A percentile compares a stretch with the other conserved stretches of the same genome.
Conservation (phyloP, 805 yeast species). For the Ogataea methylovora region DNA sequence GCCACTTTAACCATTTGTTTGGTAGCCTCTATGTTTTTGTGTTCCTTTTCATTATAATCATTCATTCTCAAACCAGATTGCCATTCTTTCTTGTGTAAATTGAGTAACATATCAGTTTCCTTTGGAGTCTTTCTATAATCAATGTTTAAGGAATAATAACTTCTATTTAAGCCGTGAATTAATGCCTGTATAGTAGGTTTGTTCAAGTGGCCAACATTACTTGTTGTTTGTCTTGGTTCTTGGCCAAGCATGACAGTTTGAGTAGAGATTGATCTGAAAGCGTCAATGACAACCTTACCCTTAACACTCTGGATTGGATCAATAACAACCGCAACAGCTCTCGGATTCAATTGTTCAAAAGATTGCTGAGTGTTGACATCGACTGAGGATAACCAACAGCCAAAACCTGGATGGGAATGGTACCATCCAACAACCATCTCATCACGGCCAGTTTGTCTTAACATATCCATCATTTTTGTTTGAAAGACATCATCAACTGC, state of each 20-base stretch:
- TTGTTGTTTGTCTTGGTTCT: slow-evolving; percentile 96
- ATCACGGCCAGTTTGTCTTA: slow-evolving; percentile 97
- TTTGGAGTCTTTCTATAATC: slow-evolving; percentile 88
- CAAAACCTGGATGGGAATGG: slow-evolving; percentile 98
- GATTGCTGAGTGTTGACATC: slow-evolving; percentile 98
- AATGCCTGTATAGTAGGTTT: slow-evolving; percentile 96
- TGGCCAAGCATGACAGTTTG: slow-evolving; percentile 88
- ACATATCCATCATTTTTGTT: slow-evolving; percentile 99
- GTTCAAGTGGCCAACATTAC: slow-evolving; percentile 89
- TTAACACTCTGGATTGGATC: slow-evolving; percentile 98
- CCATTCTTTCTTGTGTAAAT: slow-evolving; percentile 94
- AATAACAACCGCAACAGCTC: slow-evolving; percentile 97
- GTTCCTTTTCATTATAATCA: slow-evolving; percentile 73
- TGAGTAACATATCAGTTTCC: slow-evolving; percentile 90
- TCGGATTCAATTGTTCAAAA: slow-evolving; percentile 87
- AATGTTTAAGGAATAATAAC: slow-evolving; percentile 90
- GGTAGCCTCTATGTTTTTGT: slow-evolving; percentile 63
- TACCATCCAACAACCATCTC: slow-evolving; percentile 99
- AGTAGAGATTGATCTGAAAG: slow-evolving; percentile 89
- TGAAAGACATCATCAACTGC: slow-evolving; percentile 99
- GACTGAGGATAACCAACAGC: slow-evolving; percentile 98
- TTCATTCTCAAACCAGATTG: slow-evolving; percentile 78
- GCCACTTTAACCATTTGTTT: slow-evolving; percentile 84
- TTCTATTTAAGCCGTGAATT: slow-evolving; percentile 95
- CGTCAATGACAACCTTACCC: slow-evolving; percentile 98